Evolutionary conservation across 129 eudicot species (phyloP), one percentile per base, ranked within the genome.

Genomic region (Oenanthe sinensis): DNA sequence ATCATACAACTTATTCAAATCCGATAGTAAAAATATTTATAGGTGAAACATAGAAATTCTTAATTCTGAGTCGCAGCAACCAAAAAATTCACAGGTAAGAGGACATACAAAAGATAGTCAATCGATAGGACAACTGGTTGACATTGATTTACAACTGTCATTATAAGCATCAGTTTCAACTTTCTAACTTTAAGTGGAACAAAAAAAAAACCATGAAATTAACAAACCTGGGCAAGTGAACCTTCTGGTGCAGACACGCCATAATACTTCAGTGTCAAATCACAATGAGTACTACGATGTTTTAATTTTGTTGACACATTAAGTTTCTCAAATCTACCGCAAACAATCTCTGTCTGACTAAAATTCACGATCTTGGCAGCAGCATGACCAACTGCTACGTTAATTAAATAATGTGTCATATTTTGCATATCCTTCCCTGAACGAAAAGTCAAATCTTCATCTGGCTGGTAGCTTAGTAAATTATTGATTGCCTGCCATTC

Each of bases 161-260:
- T 14, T 24, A n/a, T 60, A 60, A 58, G 33, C 68, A 60, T 24
- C 33, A 1, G 10, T n/a, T 60, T 8, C 33, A 3, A n/a, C 68
- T 60, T n/a, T 60, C 16, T 24, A 73, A 73, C 10, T 15, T 28
- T 12, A 67, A 30, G 5, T 28, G 1, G 28, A 60, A 60, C 68
- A 30, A 5, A 30, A 13, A n/a, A n/a, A 17, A 67, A 33, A 20
- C 8, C 30, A 5, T 7, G 14, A 67, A 28, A 11, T 67, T 14
- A 3, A 30, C 40, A 80, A 81, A 96, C 99, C 99, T 96, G 97
- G n/a, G 91, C 93, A 84, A 96, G 94, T 44, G 97, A 85, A 68
- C 99, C 99, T 86, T 96, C 99, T 62, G 99, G 99, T 68, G 97
- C 79, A 79, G 93, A 96, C 75, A 96, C 81, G 50, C 99, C 99